Percentiles rank a stretch among this genome's conserved stretches.
These are phyloP conservation scores for Leucocoprinus birnbaumii DNA, from an alignment of 768 basidiomycete genomes.

Conservation along the genomic window DNA sequence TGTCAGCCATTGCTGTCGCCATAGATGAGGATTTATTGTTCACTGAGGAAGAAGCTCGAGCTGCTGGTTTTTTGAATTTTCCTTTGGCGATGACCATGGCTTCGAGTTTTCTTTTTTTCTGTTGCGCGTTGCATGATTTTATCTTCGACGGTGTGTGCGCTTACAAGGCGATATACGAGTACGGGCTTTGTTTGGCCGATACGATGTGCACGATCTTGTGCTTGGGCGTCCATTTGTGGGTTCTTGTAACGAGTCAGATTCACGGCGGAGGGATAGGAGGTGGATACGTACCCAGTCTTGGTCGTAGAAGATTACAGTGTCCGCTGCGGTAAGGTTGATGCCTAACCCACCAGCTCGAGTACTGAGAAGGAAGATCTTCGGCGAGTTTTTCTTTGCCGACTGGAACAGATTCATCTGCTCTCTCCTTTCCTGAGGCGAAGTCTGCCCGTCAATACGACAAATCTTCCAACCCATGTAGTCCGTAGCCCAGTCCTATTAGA, in stretches of 20 bases:
- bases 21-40: constrained; percentile 47
- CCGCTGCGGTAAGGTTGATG: constrained; percentile 77
- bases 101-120: constrained; percentile 88
- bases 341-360: constrained; percentile 81
- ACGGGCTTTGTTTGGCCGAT: constrained; percentile 94
- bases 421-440: constrained; percentile 75
- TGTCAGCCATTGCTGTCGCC: constrained; percentile 55
- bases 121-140: constrained; percentile 86
- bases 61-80: constrained; percentile 78
- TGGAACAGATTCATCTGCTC: constrained; percentile 88
- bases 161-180: constrained; percentile 84
- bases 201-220: constrained; percentile 92
- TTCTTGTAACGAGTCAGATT: constrained; percentile 43
- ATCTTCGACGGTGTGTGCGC: constrained; percentile 87
- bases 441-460: constrained; percentile 91
- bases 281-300: constrained; percentile 72
- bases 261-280: too few relatives aligned
- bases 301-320: constrained; percentile 94
- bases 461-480: constrained; percentile 80
- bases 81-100: constrained; percentile 94
- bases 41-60: constrained; percentile 31
- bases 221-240: constrained; percentile 96
- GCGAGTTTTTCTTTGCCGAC: constrained; percentile 55
- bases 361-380: constrained; percentile 74
- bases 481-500: constrained; percentile 77